Evolutionary conservation across 2,329 filamentous ascomycete genomes (phyloP), one percentile per base, ranked within the genome.

Genomic region (Bimuria novae-zelandiae): DNA sequence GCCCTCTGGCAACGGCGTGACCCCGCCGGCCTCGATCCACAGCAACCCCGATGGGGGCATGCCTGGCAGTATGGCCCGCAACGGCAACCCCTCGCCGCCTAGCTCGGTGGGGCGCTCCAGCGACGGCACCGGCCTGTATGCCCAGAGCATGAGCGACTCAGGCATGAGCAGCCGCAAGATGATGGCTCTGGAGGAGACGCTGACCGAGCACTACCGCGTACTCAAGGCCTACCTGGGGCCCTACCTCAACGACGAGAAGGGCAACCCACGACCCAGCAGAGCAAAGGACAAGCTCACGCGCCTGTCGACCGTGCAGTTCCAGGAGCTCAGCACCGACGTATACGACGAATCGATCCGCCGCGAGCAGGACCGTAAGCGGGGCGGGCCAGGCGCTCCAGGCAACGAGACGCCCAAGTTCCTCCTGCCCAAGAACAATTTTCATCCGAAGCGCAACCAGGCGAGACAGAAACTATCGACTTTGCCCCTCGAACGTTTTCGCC

Each of bases 401-500:
- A 77, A 73, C 62, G 65, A 71, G 42, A 74, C 67, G 60, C 77
- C 64, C 72, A 82, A 72, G 11, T 95, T 86, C 69, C 83, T 99
- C 5, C 78, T 90, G 21, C 90, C 94, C n/a, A 91, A 93, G 72
- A 83, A 88, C 60, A 88, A 86, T 59, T 97, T 97, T 75, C 94
- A 99, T 74, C 92, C 92, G 2, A 99, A 97, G 76, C 88, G 94
- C 58, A 99, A 99, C 71, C 92, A 97, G 73, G 94, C 94, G n/a
- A 85, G 94, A 35, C 92, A 97, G 75, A 95, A 96, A 73, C 84
- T 99, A 17, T 93, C 92, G 0, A 96, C 92, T 0, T 83, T 99
- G 12, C 91, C 92, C 3, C 86, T 89, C 19, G 87, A 90, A 22
- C 83, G 93, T 52, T 99, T 99, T 70, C 85, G 90, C 63, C 92